Base-by-base conservation (phyloP, 2,329 filamentous ascomycete species). In the Trichoderma koningiopsis region DNA sequence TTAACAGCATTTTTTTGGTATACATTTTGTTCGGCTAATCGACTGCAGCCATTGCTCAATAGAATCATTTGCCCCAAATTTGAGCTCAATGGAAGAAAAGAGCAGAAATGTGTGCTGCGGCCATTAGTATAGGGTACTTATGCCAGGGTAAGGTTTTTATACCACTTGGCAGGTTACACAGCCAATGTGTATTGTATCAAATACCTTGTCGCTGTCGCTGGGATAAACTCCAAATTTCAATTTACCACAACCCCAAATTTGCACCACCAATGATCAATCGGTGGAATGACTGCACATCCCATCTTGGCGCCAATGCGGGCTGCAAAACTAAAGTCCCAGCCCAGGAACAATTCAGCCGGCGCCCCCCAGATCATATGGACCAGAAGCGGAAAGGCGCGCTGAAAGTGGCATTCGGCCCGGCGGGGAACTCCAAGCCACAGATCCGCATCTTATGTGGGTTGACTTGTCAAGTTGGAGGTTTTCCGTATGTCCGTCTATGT, bases 261-360 rank as follows among this genome's bases (percentile, higher is more conserved):
- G 47, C 61, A 64, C 61, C 49, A 13, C 13, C 61, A n/a, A 29
- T 37, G 22, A 10, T 33, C 61, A 55, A 55, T 64, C n/a, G 47
- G 61, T 37, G 61, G 61, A 64, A 64, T 64, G 47, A 55, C 37
- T 4, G 27, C 14, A 11, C 33, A 35, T 35, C 33, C 33, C 14
- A 4, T 31, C 22, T 47, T 60, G 37, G 58, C 58, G 58, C 58
- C 61, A 24, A 35, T 47, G 43, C 29, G 43, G 43, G 43, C 29
- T 29, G 8, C 40, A 64, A 27, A 64, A 40, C 47, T 53, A 55
- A 35, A 22, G 27, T 35, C 40, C 40, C 40, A 43, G 37, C 16
- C 60, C 60, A 55, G 61, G 61, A 55, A 55, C 61, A 64, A 64
- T 64, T 64, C 61, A 64, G 22, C 61, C 61, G 61, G 60, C 40